These are phyloP conservation scores for Metschnikowia lachancei DNA, from an alignment of 805 yeast genomes.

Conservation along the genomic window DNA sequence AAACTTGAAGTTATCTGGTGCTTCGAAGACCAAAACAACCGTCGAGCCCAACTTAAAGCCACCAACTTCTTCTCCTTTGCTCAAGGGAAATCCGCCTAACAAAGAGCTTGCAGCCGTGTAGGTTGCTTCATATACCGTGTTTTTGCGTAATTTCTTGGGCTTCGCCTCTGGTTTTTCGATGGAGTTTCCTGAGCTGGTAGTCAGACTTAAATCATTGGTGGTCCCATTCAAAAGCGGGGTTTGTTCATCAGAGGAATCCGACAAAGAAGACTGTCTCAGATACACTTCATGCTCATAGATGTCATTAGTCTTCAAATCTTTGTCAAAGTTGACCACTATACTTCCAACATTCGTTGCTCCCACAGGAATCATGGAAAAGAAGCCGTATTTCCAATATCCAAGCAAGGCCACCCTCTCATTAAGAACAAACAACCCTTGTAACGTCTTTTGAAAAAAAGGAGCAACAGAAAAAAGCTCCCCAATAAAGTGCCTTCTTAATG, in stretches of 20 bases:
- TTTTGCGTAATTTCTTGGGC: conserved; percentile 51
- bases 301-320: conserved; percentile 81
- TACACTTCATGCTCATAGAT: conserved; percentile 52
- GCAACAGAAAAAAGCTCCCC: conserved; percentile 96
- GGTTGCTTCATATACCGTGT: conserved; percentile 91
- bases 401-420: conserved; percentile 94
- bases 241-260: conserved; percentile 22
- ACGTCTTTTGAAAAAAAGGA: conserved; percentile 88
- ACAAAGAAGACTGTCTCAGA: conserved; percentile 20
- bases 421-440: conserved; percentile 81
- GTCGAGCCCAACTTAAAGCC: conserved; percentile 96
- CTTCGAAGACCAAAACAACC: conserved; percentile 95
- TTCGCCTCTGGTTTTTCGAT: conserved; percentile 7
- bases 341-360: conserved; percentile 99
- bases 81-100: conserved; percentile 82
- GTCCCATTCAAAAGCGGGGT: conserved; percentile 30
- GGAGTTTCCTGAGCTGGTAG: conserved; percentile 4
- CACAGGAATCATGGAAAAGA: conserved; percentile 97
- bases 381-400: conserved; percentile 96
- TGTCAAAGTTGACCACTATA: conserved; percentile 86
- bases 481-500: conserved; percentile 87
- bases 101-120: conserved; percentile 74
- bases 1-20: conserved; percentile 78
- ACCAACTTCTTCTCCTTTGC: conserved; percentile 93
- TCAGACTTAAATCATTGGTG: conserved; percentile 10